Evolutionary conservation across 306 rosid genomes (phyloP), one percentile per base, ranked within the genome.

Genomic region (Alnus glutinosa): DNA sequence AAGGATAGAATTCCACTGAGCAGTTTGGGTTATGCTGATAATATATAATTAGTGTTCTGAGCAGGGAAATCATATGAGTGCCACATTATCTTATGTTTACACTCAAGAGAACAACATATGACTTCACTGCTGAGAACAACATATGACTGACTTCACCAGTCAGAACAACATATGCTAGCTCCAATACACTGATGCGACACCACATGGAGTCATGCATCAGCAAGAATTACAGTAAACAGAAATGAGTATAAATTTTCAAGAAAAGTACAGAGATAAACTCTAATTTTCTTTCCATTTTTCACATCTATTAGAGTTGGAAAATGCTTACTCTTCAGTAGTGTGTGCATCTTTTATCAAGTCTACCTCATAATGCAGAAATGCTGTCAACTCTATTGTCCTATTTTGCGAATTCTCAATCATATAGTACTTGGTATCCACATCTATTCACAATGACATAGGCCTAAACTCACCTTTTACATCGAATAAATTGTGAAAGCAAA

Each of bases 141-240:
- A 42, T 42, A 42, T 42, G 46, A 42, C 46, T 42, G 46, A 42
- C 46, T 42, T 58, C 64, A n/a, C 64, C 64, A 49, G 52, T 49
- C 14, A 49, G 52, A 49, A 11, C 52, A 49, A 12, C 54, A 50
- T 3, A 11, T 50, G 8, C 13, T 23, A 3, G 64, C 36, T 58
- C 36, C 64, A 9, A 58, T 28, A 58, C 12, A 58, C 8, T 58
- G 54, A 50, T 54, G 58, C 16, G 58, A 4, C 18, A 14, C 58
- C 58, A 54, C 58, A 54, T 15, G 19, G 68, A 62, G 68, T 62
- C 66, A 32, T 62, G 69, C 69, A 58, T 58, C 66, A 58, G 32
- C 14, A n/a, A 15, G 23, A 18, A 54, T 54, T 16, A 54, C 19
- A 18, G 23, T 5, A 0, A 54, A 54, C 19, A 14, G 13, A 32